Conservation (phyloP, 2,329 filamentous ascomycete species). For the Akanthomyces dipterigenus region DNA sequence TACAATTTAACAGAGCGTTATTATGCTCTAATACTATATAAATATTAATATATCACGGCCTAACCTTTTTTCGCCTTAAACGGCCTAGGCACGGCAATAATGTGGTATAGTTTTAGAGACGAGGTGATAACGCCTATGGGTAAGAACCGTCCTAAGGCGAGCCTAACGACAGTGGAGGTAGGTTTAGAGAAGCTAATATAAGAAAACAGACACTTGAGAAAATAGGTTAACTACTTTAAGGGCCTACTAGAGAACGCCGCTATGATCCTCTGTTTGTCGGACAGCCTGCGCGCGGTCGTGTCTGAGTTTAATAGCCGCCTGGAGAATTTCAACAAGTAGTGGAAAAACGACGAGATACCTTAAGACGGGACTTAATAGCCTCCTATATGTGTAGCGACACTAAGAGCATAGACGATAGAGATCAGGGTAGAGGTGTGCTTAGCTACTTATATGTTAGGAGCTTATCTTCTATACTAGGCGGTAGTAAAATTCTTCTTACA, state of each 20-base stretch:
- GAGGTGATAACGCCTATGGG: neutral
- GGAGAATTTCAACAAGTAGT: neutral
- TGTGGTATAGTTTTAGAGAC: neutral
- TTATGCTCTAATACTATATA: too few species aligned
- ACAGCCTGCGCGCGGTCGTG: neutral
- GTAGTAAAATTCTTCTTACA: neutral
- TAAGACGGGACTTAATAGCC: neutral
- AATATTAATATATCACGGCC: too few species aligned
- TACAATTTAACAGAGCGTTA: too few species aligned
- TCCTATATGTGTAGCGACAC: neutral
- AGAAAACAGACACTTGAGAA: neutral
- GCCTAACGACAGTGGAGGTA: neutral
- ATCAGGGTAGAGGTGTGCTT: too few species aligned
- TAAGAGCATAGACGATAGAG: neutral
- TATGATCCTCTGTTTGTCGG: neutral
- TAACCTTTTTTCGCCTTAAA: too few species aligned
- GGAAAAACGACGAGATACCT: neutral
- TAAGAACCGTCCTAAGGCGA: neutral
- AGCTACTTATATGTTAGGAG: neutral
- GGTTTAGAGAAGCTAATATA: neutral
- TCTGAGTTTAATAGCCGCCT: neutral
- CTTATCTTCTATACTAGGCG: neutral
- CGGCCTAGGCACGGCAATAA: neutral
- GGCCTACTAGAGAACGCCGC: neutral
- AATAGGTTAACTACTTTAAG: neutral